Conservation (phyloP, 768 basidiomycete species). For the Lenzites betulinus region DNA sequence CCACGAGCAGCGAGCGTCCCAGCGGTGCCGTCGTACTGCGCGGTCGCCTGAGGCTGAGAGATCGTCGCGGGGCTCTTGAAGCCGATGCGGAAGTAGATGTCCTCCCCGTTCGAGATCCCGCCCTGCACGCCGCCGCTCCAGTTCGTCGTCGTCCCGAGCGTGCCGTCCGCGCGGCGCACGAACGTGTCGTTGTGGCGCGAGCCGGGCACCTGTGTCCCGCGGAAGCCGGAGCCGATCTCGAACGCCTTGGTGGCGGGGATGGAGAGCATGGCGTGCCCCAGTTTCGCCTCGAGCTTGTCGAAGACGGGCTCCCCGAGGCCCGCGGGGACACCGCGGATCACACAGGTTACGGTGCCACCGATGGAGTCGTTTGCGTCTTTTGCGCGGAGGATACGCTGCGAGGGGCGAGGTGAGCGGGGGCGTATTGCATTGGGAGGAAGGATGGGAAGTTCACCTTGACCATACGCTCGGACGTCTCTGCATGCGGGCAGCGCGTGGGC, state of each 20-base stretch:
- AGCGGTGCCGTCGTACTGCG: conserved; percentile 88
- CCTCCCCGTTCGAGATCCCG: conserved; percentile 96
- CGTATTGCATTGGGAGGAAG: background rate
- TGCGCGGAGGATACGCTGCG: conserved; percentile 88
- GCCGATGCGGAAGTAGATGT: conserved; percentile 92
- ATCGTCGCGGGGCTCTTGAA: conserved; percentile 99
- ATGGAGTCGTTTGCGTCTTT: conserved; percentile 93
- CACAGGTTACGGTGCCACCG: conserved; percentile 97
- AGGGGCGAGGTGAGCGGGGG: conserved; percentile 7
- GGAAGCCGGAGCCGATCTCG: conserved; percentile 96
- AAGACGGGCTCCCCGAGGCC: conserved; percentile 98
- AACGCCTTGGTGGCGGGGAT: conserved; percentile 99
- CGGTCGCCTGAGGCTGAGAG: conserved; percentile 86
- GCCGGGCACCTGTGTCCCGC: conserved; percentile 91
- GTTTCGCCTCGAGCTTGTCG: conserved; percentile 95
- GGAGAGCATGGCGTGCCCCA: conserved; percentile 97
- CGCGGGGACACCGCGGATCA: conserved; percentile 85
- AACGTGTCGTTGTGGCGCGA: conserved; percentile 94
- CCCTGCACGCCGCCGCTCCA: conserved; percentile 98
- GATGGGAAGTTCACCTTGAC: conserved; percentile 57
- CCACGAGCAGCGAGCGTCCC: conserved; percentile 90
- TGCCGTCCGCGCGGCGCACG: conserved; percentile 60
- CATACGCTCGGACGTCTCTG: conserved; percentile 88
- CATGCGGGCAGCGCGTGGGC: conserved; percentile 87
- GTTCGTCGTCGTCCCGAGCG: conserved; percentile 84